Evolutionary conservation across 345 rosid genomes (phyloP), one percentile per base, ranked within the genome.

Genomic region (Geranium rotundifolium): DNA sequence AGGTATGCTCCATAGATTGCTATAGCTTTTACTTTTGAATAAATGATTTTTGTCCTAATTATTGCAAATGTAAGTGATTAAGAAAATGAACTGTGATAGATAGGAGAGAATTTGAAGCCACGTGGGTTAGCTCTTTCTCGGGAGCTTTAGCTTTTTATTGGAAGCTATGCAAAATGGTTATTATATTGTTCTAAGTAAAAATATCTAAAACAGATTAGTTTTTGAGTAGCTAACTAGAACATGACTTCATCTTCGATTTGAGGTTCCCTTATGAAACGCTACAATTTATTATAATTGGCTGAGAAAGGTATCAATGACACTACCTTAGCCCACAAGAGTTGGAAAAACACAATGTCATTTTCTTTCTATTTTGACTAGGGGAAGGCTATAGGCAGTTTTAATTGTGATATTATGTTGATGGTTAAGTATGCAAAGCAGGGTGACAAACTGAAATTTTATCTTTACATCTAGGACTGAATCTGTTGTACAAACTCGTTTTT

Each of bases 401-500:
- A 23, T 23, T 23, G 27, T 23, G 27, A 23, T 23, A 23, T 23
- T 23, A 23, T 23, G 27, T 23, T 23, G 27, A 23, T 23, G 27
- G 27, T 23, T 23, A 2, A 23, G 27, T 23, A 23, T 23, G 2
- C 15, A 3, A 46, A 55, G 19, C 4, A 55, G 20, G 20, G n/a
- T 18, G 20, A 17, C 57, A 55, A 56, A 64, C 27, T 37, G 3
- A 18, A 23, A 17, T 66, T 54, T 8, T 27, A 3, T 18, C 29
- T 5, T 12, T 29, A 20, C 15, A 46, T 0, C 63, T 16, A 13
- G 23, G 9, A 23, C 54, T 65, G 17, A 54, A 49, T 17, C 16
- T 50, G 52, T 64, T 65, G 1, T 16, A 2, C 34, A 4, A 19
- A 46, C 55, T 34, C 37, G 34, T 54, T 54, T 23, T 73, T 80